Evolutionary conservation across 2,329 filamentous ascomycete species (phyloP).

Genomic region (Cercospora zeina): DNA sequence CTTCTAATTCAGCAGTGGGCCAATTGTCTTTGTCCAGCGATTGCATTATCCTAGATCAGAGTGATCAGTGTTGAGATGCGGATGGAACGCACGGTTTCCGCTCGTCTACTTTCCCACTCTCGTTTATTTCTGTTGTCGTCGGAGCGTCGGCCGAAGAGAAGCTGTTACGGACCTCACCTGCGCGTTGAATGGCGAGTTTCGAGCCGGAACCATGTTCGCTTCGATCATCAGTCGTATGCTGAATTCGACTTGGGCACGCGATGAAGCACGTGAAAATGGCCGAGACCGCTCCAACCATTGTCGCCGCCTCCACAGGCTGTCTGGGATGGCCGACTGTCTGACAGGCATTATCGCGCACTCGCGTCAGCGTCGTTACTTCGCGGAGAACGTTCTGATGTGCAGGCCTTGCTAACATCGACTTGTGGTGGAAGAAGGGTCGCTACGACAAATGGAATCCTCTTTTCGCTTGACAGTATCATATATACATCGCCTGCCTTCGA

Average conservation of each 20-base stretch:
- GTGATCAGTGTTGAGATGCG: too few relatives aligned
- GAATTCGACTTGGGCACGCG: neutral
- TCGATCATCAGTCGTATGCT: neutral
- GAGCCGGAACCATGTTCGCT: neutral
- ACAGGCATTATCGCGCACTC: neutral
- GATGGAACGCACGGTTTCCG: too few relatives aligned
- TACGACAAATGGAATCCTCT: slow-evolving; percentile 9
- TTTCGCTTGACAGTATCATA: slow-evolving; percentile 7
- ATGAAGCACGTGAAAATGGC: neutral
- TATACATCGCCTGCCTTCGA: slow-evolving; percentile 4
- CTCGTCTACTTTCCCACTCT: neutral
- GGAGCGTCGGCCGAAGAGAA: neutral
- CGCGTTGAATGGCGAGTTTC: neutral
- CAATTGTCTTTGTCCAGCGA: too few relatives aligned
- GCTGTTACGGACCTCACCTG: neutral
- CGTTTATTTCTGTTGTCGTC: neutral
- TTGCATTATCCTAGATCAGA: too few relatives aligned
- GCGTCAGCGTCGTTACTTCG: neutral
- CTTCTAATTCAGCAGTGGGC: too few relatives aligned
- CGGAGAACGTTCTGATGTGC: neutral
- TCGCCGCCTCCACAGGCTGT: neutral
- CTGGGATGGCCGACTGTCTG: neutral
- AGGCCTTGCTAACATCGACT: neutral
- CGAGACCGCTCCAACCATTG: neutral
- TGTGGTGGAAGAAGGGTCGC: neutral